Evolutionary conservation across 148 eudicot species (phyloP), one percentile per base, ranked within the genome.

Genomic region (Rhododendron griersonianum): DNA sequence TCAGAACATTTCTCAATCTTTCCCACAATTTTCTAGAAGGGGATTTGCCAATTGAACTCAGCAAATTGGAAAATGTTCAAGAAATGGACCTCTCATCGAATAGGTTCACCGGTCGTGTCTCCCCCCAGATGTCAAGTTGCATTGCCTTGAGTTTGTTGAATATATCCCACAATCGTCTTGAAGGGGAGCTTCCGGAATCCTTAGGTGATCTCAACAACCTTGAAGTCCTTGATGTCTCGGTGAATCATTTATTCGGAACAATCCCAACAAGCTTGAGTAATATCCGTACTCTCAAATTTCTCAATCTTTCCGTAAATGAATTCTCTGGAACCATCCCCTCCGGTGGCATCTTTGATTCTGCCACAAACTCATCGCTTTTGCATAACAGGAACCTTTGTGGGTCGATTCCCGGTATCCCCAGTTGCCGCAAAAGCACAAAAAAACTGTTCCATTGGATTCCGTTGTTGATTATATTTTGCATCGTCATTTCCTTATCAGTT

Each of bases 11-110:
- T 78, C 48, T 90, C 74, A 90, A 90, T 80, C 86, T 90, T 67
- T 90, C 92, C 1, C 83, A 87, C 75, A 90, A 90, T 18, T 67
- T 45, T n/a, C 89, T 90, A 35, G 75, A 87, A 19, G 92, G 92
- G 23, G 81, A 85, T 50, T 65, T 90, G 80, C 92, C 92, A 63
- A 74, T 85, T 30, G 92, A 87, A 77, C 87, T 88, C 8, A 87
- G 90, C 86, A 88, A 87, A 83, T 78, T 90, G 76, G 81, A 83
- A 51, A 80, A 61, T 19, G 90, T 90, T 71, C 76, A 51, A 84
- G 90, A 84, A 74, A 85, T 90, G 4, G 90, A 90, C 51, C 88
- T 90, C 37, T 90, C 92, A 19, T 89, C 78, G 1, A 90, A 90
- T 48, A 85, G 85, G 25, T 78, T 90, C 82, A 85, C 55, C 11